Percentiles rank a stretch among this genome's conserved stretches.
phyloP scores from a whole-genome alignment of 257 asterid species.

The Prunella vulgaris region DNA sequence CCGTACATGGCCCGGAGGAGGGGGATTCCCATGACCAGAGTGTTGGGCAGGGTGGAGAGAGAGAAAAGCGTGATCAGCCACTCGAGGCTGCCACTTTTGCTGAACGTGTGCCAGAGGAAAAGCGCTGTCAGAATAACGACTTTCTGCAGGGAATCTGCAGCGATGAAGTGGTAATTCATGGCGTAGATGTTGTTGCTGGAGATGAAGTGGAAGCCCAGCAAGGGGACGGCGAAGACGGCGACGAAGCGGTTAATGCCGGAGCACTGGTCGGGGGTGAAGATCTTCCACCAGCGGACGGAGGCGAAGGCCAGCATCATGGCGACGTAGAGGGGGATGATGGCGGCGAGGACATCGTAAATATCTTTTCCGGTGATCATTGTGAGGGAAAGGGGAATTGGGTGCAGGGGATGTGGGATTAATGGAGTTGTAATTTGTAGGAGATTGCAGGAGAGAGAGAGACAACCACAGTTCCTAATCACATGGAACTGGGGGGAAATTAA shows the following conservation, averaged over 20 bases:
- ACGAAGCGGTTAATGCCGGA: constrained; percentile 93
- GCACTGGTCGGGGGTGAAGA: constrained; percentile 91
- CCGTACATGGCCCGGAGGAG: constrained; percentile 88
- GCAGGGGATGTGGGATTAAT: neutral
- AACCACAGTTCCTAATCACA: constrained; percentile 28
- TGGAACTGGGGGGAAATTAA: constrained; percentile 24
- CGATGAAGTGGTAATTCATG: constrained; percentile 86
- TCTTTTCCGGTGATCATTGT: constrained; percentile 78
- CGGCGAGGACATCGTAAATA: constrained; percentile 78
- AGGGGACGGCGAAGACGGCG: constrained; percentile 87
- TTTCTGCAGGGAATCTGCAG: constrained; percentile 81
- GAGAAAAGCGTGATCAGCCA: constrained; percentile 89
- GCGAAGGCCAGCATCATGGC: constrained; percentile 91
- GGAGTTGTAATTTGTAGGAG: neutral
- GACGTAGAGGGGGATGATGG: constrained; percentile 69
- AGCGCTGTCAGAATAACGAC: constrained; percentile 65
- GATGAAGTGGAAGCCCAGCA: constrained; percentile 86
- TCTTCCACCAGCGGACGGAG: constrained; percentile 88
- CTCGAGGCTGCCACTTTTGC: constrained; percentile 57
- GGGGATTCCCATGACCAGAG: constrained; percentile 93
- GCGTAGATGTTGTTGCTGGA: constrained; percentile 65
- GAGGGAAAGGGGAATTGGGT: neutral
- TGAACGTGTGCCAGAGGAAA: constrained; percentile 56
- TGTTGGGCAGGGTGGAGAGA: constrained; percentile 81
- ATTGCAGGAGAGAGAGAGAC: neutral